Evolutionary conservation across 257 asterid species (phyloP).

Genomic region (Nyctanthes arbortristis): DNA sequence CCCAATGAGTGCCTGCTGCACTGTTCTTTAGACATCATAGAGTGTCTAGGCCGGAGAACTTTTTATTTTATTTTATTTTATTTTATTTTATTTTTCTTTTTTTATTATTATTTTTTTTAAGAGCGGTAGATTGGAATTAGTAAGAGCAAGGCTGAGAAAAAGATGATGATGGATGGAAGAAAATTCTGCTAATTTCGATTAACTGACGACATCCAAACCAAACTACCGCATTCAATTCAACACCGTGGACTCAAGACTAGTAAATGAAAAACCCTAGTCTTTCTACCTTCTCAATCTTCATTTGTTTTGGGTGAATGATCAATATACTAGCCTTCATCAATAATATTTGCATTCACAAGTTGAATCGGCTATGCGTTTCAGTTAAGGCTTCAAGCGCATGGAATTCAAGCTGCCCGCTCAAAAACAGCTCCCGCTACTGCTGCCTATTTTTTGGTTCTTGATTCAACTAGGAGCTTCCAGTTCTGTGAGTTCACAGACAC

Average conservation of each 20-base stretch:
- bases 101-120: too few relatives aligned
- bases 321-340: background rate
- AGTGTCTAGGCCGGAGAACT: too few relatives aligned
- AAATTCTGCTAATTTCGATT: too few relatives aligned
- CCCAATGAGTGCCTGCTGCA: too few relatives aligned
- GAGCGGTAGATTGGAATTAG: too few relatives aligned
- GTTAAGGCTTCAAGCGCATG: constrained; percentile 32
- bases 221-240: background rate
- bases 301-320: too few relatives aligned
- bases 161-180: too few relatives aligned
- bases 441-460: constrained; percentile 36
- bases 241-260: background rate
- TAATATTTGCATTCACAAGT: background rate
- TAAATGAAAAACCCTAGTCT: background rate
- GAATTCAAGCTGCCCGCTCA: constrained; percentile 21
- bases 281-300: background rate
- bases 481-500: constrained; percentile 34
- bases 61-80: too few relatives aligned
- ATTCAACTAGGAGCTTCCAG: constrained; percentile 36
- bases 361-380: background rate
- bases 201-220: background rate
- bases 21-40: too few relatives aligned
- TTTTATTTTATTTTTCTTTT: too few relatives aligned
- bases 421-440: constrained; percentile 24
- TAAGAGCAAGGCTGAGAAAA: too few relatives aligned